phyloP scores from a whole-genome alignment of 148 eudicot genomes.

The Chenopodium quinoa region DNA sequence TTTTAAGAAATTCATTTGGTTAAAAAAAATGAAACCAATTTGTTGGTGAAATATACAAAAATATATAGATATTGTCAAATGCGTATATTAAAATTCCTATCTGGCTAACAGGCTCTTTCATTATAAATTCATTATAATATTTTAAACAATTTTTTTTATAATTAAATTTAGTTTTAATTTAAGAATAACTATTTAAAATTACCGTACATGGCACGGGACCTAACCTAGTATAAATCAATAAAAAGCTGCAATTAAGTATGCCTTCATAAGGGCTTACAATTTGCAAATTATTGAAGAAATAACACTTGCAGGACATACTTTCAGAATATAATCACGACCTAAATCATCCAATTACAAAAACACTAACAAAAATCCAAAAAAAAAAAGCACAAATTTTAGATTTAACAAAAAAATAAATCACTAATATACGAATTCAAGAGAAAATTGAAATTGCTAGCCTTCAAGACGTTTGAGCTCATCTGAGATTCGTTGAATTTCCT shows the following conservation, averaged over 20 bases:
- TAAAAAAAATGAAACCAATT: no score
- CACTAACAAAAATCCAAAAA: background rate
- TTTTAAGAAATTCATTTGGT: no score
- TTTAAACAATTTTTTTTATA: no score
- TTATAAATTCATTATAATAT: no score
- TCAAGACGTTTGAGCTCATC: slow-evolving; percentile 66
- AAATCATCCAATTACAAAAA: slow-evolving; percentile 38
- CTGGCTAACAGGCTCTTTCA: no score
- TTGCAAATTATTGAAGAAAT: slow-evolving; percentile 67
- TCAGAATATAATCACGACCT: slow-evolving; percentile 52
- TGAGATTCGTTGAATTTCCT: slow-evolving; percentile 57
- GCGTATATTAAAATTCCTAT: no score
- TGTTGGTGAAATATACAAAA: no score
- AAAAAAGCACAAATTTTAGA: background rate
- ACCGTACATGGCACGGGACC: no score
- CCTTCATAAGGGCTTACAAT: slow-evolving; percentile 36
- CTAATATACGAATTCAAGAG: background rate
- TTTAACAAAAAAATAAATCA: background rate
- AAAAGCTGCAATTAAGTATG: background rate
- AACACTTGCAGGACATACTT: slow-evolving; percentile 71
- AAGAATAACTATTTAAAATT: no score
- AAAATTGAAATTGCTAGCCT: slow-evolving; percentile 33
- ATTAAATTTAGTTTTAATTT: no score
- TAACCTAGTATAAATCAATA: no score
- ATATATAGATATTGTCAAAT: no score